Evolutionary conservation across 148 eudicot species (phyloP).

Genomic region (Hydrangea macrophylla): DNA sequence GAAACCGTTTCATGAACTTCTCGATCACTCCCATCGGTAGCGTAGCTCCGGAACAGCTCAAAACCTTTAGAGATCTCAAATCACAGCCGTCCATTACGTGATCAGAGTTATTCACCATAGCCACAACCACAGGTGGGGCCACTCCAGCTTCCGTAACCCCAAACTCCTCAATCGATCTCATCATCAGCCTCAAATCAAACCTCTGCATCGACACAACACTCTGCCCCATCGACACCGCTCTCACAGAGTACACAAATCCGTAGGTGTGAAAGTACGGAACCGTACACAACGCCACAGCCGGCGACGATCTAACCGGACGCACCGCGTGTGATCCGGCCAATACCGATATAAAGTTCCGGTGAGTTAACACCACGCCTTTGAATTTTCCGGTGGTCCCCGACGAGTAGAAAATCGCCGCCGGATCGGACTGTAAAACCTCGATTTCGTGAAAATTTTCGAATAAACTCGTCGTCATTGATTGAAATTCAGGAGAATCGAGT

Average conservation of each 20-base stretch:
- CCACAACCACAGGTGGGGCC: not conserved
- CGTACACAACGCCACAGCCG: conserved; percentile 2
- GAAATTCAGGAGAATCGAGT: conserved; percentile 21
- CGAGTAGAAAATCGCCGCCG: conserved; percentile 27
- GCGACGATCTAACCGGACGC: not conserved
- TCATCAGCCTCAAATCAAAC: conserved; percentile 5
- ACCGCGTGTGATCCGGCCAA: not conserved
- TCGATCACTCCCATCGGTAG: not conserved
- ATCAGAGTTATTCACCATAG: not conserved
- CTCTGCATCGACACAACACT: not conserved
- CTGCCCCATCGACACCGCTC: conserved; percentile 6
- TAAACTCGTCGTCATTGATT: conserved; percentile 8
- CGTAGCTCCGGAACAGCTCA: conserved; percentile 5
- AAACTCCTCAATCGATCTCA: conserved; percentile 5
- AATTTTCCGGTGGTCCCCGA: conserved; percentile 29
- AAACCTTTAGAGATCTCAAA: conserved; percentile 10
- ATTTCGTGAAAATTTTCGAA: not conserved
- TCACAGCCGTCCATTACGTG: not conserved
- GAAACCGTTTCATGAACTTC: not conserved
- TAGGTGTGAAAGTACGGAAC: conserved; percentile 14
- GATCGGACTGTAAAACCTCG: conserved; percentile 2
- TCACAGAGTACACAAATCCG: not conserved
- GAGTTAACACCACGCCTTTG: conserved; percentile 29
- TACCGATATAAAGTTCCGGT: conserved; percentile 19
- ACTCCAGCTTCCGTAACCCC: not conserved